phyloP scores from a whole-genome alignment of 2,329 filamentous ascomycete species.

The Talaromyces sp. region DNA sequence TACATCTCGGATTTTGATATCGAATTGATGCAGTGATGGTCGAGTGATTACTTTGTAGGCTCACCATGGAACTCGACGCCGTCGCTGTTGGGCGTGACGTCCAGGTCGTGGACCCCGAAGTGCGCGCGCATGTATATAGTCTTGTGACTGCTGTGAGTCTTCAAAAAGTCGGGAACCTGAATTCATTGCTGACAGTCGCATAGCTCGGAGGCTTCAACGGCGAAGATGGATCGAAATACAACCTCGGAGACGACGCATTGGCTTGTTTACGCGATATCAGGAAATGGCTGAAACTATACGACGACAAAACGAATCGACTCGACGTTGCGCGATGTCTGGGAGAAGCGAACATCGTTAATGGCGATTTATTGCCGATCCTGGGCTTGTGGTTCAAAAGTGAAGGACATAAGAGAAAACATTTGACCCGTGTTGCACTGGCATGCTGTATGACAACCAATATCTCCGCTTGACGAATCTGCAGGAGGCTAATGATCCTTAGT shows the following conservation, averaged over 20 bases:
- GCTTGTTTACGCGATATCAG: constrained; percentile 90
- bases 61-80: constrained; percentile 42
- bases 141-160: constrained; percentile 81
- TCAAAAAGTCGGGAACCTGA: neutral
- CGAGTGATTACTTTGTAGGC: constrained; percentile 18
- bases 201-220: constrained; percentile 81
- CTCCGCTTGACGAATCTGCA: neutral
- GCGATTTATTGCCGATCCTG: constrained; percentile 86
- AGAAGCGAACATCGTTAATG: constrained; percentile 86
- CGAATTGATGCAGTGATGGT: constrained; percentile 11
- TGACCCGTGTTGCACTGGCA: constrained; percentile 74
- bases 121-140: constrained; percentile 88
- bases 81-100: constrained; percentile 44
- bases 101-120: constrained; percentile 77
- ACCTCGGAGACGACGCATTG: constrained; percentile 87
- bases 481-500: constrained; percentile 44
- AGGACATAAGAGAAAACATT: constrained; percentile 68
- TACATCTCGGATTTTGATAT: neutral
- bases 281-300: constrained; percentile 91
- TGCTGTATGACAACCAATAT: constrained; percentile 52
- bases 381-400: constrained; percentile 71
- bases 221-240: constrained; percentile 76
- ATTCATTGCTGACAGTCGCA: constrained; percentile 20
- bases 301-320: constrained; percentile 88
- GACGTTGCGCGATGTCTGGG: constrained; percentile 91